Evolutionary conservation across 805 yeast genomes (phyloP), one percentile per base, ranked within the genome.

Genomic region (Candida michaelii): DNA sequence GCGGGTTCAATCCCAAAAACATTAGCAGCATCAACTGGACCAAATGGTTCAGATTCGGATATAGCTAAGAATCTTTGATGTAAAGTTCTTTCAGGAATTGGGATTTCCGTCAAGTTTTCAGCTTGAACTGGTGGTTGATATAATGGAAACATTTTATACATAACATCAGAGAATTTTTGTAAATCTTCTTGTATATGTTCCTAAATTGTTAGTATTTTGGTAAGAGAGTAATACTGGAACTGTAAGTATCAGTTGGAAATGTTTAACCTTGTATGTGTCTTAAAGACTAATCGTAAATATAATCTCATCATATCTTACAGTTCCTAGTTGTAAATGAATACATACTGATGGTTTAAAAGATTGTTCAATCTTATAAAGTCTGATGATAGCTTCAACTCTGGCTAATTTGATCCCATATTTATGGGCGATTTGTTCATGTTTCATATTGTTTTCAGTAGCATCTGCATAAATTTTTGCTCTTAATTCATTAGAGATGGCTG

Each of bases 21-120:
- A 44, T 80, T 71, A 38, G 99, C 97, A 11, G 99, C 97, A 59
- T 93, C 98, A 5, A 89, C 76, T 4, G 97, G 96, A 5, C 97
- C 97, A 60, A 91, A 90, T 8, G 96, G 96, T 68, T 89, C 95
- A 19, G 89, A 82, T 66, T 91, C 99, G 8, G 96, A 91, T 60
- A 91, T 83, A 10, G 95, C 85, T 59, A 88, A 66, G 71, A 90
- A 90, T 50, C 91, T 74, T 50, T 95, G 88, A 49, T 80, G 81
- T 49, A 83, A 71, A 2, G 96, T 85, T 65, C 84, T 87, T 50
- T 80, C 77, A 24, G 96, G 96, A 39, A 86, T 81, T 25, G 97
- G 97, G 71, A 90, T 87, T 71, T 91, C 97, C n/a, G 96, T 85
- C 58, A 89, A 72, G 59, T 89, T 86, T 58, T 90, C 96, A 8